Evolutionary conservation across 1,284 basidiomycete species (phyloP).

Genomic region (Naganishia sp.): DNA sequence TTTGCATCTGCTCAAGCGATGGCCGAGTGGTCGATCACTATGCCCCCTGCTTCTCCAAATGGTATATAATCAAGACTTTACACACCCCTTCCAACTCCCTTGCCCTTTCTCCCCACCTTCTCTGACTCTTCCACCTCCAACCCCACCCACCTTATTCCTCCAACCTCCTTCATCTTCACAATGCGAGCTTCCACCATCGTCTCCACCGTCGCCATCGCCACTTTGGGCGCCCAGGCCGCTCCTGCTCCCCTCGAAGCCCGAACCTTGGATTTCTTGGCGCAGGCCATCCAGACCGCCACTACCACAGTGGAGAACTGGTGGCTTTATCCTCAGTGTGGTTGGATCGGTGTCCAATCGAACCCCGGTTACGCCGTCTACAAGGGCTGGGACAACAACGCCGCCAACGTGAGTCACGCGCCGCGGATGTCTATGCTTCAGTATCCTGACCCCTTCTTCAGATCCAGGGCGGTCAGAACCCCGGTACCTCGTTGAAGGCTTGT

Average conservation of each 20-base stretch:
- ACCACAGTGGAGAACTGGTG: slow-evolving; percentile 10
- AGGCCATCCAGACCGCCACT: slow-evolving; percentile 13
- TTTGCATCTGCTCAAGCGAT: too few relatives aligned
- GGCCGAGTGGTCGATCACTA: background rate
- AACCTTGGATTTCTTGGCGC: slow-evolving; percentile 15
- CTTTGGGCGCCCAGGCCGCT: slow-evolving; percentile 8
- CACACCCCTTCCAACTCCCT: background rate
- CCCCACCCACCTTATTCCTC: background rate
- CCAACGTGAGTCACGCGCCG: slow-evolving; percentile 25
- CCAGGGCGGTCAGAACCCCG: slow-evolving; percentile 12
- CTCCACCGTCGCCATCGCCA: slow-evolving; percentile 20
- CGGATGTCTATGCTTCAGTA: too few relatives aligned
- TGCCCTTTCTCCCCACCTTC: background rate
- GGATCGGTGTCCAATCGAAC: slow-evolving; percentile 11
- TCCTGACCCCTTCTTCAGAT: background rate
- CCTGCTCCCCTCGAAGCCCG: slow-evolving; percentile 10
- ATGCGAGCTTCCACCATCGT: slow-evolving; percentile 18
- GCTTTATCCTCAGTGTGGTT: background rate
- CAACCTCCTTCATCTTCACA: slow-evolving; percentile 4
- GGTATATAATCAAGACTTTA: slow-evolving; percentile 5
- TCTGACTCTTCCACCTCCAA: slow-evolving; percentile 17
- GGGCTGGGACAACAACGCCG: slow-evolving; percentile 24
- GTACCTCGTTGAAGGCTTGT: slow-evolving; percentile 15
- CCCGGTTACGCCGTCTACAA: slow-evolving; percentile 18
- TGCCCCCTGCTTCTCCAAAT: background rate